Conservation (phyloP, 768 basidiomycete species). For the Polyporus arcularius region DNA sequence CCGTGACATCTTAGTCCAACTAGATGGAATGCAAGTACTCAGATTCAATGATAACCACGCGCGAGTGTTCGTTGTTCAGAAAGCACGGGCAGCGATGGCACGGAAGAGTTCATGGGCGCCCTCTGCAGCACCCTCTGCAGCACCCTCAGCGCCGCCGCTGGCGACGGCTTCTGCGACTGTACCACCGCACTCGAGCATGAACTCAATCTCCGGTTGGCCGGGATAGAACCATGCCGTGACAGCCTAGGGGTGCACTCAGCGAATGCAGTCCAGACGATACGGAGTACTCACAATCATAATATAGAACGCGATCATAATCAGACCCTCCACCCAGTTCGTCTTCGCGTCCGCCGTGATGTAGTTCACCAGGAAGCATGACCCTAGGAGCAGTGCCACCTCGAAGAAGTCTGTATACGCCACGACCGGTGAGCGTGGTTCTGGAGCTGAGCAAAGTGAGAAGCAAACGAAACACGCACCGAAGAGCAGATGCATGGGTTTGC, state of each 20-base stretch:
- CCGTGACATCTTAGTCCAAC: too few species aligned
- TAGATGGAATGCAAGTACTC: too few species aligned
- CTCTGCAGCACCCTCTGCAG: not conserved
- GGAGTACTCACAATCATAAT: slow-evolving; percentile 54
- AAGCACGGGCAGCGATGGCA: not conserved
- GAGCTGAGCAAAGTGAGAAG: not conserved
- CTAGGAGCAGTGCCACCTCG: slow-evolving; percentile 65
- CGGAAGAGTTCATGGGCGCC: not conserved
- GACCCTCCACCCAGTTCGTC: slow-evolving; percentile 76
- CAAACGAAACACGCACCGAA: slow-evolving; percentile 53
- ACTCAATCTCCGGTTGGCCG: slow-evolving; percentile 51
- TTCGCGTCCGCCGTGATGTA: slow-evolving; percentile 78
- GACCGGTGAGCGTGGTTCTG: not conserved
- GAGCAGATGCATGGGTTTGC: slow-evolving; percentile 60
- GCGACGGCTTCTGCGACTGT: slow-evolving; percentile 41
- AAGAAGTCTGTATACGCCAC: slow-evolving; percentile 53
- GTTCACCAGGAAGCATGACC: slow-evolving; percentile 75
- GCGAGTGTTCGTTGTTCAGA: not conserved
- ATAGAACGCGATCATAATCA: slow-evolving; percentile 67
- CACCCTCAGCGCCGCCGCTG: not conserved
- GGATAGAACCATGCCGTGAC: slow-evolving; percentile 69
- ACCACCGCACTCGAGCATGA: slow-evolving; percentile 43
- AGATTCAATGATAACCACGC: too few species aligned
- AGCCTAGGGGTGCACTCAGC: slow-evolving; percentile 37
- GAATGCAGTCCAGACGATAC: not conserved